Evolutionary conservation across 345 rosid species (phyloP), one percentile per base, ranked within the genome.

Genomic region (Aethionema arabicum): DNA sequence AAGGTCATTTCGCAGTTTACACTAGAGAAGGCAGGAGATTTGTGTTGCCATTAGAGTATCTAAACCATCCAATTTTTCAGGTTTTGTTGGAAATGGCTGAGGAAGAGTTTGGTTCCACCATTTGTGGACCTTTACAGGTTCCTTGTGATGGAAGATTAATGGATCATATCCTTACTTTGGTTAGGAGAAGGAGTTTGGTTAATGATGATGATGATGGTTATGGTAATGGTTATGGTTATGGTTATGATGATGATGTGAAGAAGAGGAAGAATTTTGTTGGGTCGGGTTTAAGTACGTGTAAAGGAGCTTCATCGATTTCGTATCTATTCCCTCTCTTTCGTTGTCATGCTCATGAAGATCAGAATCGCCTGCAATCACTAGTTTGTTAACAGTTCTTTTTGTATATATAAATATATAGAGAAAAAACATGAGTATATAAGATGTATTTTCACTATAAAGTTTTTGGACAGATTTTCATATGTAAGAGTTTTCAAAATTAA

Each of bases 11-110:
- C 52, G 72, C 83, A 30, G 80, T 80, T 8, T 78, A 78, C 65
- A 74, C 83, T 2, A 74, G 67, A 55, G 85, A 80, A 66, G 81
- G 81, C 61, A 76, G 68, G 60, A 78, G 79, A 73, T 83, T 79
- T 5, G 59, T 78, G 29, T 72, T 80, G 73, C 83, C 81, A 3
- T 32, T 76, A 14, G 69, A 62, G 38, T 76, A 80, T 64, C 70
- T 80, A 64, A 78, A 78, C 42, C 83, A 83, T 52, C 83, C 85
- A 8, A 80, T 83, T 62, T 80, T 80, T 65, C 73, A 73, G 65
- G 85, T 76, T 3, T 39, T 80, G 8, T 29, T 78, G 53, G 79
- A 82, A 65, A 80, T 80, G 84, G 84, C 84, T 6, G 76, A 71
- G 69, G 82, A 82, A 50, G 82, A 79, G 63, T 79, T 79, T 30